phyloP scores from a whole-genome alignment of 1,139 yeast genomes.

The Yamadazyma jaroonii region DNA sequence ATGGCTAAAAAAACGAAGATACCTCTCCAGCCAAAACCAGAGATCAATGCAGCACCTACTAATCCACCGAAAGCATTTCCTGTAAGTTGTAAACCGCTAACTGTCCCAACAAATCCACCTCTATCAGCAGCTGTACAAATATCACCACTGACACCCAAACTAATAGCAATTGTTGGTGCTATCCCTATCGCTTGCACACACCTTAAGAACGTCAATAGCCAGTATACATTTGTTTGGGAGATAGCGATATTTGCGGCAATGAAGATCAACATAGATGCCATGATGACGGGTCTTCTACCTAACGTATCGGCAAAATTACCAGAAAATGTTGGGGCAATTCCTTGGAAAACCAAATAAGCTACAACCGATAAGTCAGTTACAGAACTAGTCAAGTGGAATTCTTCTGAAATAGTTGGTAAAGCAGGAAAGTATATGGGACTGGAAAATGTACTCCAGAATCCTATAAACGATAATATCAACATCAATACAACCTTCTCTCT shows the following conservation, averaged over 20 bases:
- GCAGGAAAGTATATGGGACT: conserved; percentile 44
- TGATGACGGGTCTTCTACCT: conserved; percentile 36
- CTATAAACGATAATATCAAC: conserved; percentile 27
- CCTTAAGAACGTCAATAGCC: conserved; percentile 35
- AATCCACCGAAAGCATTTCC: conserved; percentile 43
- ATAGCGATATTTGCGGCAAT: conserved; percentile 35
- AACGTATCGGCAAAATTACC: conserved; percentile 34
- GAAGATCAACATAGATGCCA: conserved; percentile 25
- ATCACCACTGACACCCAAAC: conserved; percentile 42
- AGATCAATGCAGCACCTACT: conserved; percentile 35
- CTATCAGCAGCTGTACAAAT: conserved; percentile 34
- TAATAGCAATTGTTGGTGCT: conserved; percentile 39
- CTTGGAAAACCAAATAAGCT: conserved; percentile 37
- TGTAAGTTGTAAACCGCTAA: conserved; percentile 32
- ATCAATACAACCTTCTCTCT: conserved; percentile 19
- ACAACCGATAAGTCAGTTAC: conserved; percentile 35
- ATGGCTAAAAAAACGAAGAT: conserved; percentile 37
- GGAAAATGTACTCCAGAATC: conserved; percentile 40
- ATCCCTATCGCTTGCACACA: conserved; percentile 42
- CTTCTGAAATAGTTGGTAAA: conserved; percentile 28
- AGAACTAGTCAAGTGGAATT: conserved; percentile 24
- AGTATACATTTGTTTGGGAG: conserved; percentile 31
- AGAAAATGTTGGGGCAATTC: conserved; percentile 32
- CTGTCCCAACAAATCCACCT: conserved; percentile 40
- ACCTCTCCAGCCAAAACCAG: conserved; percentile 35